phyloP scores from a whole-genome alignment of 768 basidiomycete species.

The Collybiopsis luxurians region DNA sequence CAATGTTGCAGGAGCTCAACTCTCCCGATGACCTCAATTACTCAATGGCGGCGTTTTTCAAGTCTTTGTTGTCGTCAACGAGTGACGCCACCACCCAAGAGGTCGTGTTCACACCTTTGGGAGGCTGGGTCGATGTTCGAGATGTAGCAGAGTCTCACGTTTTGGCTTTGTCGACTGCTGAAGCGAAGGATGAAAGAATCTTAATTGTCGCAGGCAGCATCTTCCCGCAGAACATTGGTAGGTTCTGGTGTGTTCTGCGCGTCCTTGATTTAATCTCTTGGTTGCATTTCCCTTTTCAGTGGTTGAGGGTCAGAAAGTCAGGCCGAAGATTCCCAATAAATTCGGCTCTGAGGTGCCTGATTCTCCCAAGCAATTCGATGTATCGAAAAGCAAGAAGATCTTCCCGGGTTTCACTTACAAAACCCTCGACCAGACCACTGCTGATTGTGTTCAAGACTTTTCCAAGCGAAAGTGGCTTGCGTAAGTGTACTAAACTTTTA shows the following conservation, averaged over 20 bases:
- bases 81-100: constrained; percentile 20
- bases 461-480: not conserved
- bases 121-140: constrained; percentile 42
- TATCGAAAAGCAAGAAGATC: not conserved
- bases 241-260: not conserved
- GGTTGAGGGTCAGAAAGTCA: not conserved
- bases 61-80: constrained; percentile 23
- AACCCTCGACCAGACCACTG: not conserved
- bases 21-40: constrained; percentile 26
- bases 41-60: constrained; percentile 31
- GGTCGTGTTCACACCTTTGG: constrained; percentile 19
- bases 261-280: not conserved
- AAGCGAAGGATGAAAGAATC: constrained; percentile 52
- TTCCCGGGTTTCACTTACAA: not conserved
- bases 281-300: not conserved
- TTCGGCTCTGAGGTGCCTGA: not conserved
- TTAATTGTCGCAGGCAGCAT: constrained; percentile 34
- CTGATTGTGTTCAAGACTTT: not conserved
- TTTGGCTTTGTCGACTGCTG: constrained; percentile 41
- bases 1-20: not conserved
- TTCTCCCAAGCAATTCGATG: not conserved
- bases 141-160: constrained; percentile 54
- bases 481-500: no score
- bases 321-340: not conserved
- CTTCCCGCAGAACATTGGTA: not conserved